Conservation (phyloP, 176 grass and related monocot genomes). For the Chloris gayana region DNA sequence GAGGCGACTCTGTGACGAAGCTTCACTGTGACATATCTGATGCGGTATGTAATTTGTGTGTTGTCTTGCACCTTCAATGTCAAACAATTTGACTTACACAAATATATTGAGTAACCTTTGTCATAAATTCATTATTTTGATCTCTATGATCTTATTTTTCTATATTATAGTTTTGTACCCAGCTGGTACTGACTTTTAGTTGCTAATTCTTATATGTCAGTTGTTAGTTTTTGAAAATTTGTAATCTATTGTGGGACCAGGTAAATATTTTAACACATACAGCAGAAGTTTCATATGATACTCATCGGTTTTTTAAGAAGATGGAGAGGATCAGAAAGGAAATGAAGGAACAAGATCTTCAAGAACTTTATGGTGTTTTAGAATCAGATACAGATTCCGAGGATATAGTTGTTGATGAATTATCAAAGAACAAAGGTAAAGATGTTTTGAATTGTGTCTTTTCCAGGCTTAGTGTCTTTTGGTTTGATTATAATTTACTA, state of each 20-base stretch:
- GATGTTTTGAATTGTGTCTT: neutral
- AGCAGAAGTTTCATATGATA: neutral
- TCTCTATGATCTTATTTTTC: neutral
- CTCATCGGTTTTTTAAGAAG: neutral
- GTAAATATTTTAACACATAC: conserved; percentile 49
- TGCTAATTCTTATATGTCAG: neutral
- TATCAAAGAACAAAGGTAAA: conserved; percentile 5
- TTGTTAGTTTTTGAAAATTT: conserved; percentile 15
- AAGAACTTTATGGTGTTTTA: conserved; percentile 14
- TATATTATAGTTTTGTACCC: neutral
- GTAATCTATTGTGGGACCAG: conserved; percentile 20
- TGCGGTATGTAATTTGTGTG: conserved; percentile 47
- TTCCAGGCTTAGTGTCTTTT: neutral
- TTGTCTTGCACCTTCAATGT: neutral
- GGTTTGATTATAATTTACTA: neutral
- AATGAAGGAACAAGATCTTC: conserved; percentile 14
- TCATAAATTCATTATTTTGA: neutral
- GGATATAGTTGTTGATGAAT: neutral
- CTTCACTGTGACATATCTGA: conserved; percentile 95
- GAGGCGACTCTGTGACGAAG: conserved; percentile 89
- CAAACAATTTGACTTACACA: neutral
- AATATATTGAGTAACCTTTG: neutral
- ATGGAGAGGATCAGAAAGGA: neutral
- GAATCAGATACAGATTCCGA: neutral
- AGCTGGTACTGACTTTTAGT: neutral